phyloP scores from a whole-genome alignment of 75 land plant genomes.

The Selaginella tamariscina region DNA sequence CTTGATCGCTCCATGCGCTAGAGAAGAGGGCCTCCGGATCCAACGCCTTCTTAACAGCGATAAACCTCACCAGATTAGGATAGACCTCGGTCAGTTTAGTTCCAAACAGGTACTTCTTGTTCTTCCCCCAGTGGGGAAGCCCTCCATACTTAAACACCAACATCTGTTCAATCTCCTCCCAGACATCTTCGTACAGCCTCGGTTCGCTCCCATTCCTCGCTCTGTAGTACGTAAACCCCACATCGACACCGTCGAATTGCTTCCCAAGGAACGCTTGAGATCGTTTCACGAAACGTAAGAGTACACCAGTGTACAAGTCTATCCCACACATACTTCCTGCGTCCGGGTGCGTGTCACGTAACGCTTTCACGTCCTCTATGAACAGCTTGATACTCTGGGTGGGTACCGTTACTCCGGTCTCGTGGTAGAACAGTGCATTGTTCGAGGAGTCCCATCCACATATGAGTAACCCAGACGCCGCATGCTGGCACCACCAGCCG shows the following conservation, averaged over 20 bases:
- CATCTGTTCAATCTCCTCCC: conserved; percentile 29
- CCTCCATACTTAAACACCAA: conserved; percentile 20
- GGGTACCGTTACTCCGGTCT: too few relatives aligned
- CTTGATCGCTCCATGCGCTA: conserved; percentile 15
- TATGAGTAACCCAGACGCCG: too few relatives aligned
- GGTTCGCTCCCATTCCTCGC: background rate
- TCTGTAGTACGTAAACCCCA: background rate
- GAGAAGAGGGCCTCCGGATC: conserved; percentile 16
- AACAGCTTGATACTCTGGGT: too few relatives aligned
- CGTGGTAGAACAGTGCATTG: too few relatives aligned
- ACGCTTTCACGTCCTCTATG: too few relatives aligned
- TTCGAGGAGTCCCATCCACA: too few relatives aligned
- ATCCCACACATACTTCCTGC: too few relatives aligned
- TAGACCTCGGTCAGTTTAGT: conserved; percentile 1
- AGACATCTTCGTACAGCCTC: conserved; percentile 17
- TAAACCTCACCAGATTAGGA: background rate
- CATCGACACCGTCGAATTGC: background rate
- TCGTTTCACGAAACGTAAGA: background rate
- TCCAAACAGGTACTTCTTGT: conserved; percentile 16
- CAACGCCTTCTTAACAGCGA: background rate
- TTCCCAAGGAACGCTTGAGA: background rate
- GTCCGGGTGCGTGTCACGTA: too few relatives aligned
- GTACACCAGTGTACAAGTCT: too few relatives aligned
- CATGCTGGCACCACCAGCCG: too few relatives aligned
- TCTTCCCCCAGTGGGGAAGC: conserved; percentile 31